These are phyloP conservation scores for Buddleja alternifolia DNA, from an alignment of 257 asterid species.

Conservation along the genomic window DNA sequence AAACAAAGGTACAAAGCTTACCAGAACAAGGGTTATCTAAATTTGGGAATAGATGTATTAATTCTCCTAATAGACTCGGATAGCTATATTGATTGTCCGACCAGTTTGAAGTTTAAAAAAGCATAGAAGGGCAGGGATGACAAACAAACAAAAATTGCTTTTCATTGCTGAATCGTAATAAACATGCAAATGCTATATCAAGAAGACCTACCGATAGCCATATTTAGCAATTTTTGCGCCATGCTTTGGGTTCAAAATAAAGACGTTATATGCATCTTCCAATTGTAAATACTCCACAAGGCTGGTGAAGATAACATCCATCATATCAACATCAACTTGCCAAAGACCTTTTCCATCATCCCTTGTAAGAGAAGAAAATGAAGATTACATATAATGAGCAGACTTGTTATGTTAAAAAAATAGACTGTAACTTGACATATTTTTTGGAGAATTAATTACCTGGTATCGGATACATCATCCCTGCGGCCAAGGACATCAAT, in stretches of 20 bases:
- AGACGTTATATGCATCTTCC: slow-evolving; percentile 86
- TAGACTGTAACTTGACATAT: slow-evolving; percentile 10
- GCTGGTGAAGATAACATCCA: slow-evolving; percentile 74
- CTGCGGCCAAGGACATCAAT: slow-evolving; percentile 82
- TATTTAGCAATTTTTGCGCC: slow-evolving; percentile 69
- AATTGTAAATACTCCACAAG: slow-evolving; percentile 91
- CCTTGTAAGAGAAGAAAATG: slow-evolving; percentile 46
- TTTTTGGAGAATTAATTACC: slow-evolving; percentile 47
- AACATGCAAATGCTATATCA: slow-evolving; percentile 25
- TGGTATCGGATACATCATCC: slow-evolving; percentile 57
- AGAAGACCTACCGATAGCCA: slow-evolving; percentile 79
- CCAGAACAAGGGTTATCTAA: neutral
- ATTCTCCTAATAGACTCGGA: neutral
- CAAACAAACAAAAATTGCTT: neutral
- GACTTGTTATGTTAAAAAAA: slow-evolving; percentile 16
- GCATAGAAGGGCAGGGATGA: neutral
- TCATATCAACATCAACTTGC: slow-evolving; percentile 98
- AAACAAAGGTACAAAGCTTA: neutral
- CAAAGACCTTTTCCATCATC: slow-evolving; percentile 68
- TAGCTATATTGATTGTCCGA: slow-evolving; percentile 2
- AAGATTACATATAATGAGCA: slow-evolving; percentile 31
- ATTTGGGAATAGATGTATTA: slow-evolving; percentile 1
- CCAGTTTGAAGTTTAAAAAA: neutral
- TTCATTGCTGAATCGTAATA: neutral
- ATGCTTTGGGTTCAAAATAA: slow-evolving; percentile 83